phyloP scores from a whole-genome alignment of 352 stramenopile species.

The Pythium utonaiense region DNA sequence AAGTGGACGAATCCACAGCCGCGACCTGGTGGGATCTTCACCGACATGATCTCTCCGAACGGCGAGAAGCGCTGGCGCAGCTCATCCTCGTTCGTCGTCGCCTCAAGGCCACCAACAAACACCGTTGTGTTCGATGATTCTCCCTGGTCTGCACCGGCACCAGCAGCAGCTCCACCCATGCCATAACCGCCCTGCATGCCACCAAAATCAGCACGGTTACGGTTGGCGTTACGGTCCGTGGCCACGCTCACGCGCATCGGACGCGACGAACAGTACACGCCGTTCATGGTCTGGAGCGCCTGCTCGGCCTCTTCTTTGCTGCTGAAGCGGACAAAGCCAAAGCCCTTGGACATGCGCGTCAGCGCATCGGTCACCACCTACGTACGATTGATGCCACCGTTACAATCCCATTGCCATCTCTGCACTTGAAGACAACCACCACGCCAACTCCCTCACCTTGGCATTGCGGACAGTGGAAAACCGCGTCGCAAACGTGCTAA shows the following conservation, averaged over 20 bases:
- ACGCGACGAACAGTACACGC: constrained; percentile 82
- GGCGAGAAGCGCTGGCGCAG: constrained; percentile 73
- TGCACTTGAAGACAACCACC: no score
- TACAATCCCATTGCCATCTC: no score
- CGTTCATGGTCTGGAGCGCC: constrained; percentile 89
- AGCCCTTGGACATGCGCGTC: constrained; percentile 89
- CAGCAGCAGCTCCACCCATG: constrained; percentile 15
- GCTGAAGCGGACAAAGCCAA: constrained; percentile 90
- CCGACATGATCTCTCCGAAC: constrained; percentile 77
- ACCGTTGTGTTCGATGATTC: constrained; percentile 88
- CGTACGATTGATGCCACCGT: no score
- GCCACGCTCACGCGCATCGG: constrained; percentile 89
- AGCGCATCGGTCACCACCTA: constrained; percentile 85
- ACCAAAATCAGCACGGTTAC: constrained; percentile 17
- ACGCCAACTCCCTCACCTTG: constrained; percentile 64
- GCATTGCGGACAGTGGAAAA: constrained; percentile 82
- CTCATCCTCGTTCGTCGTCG: constrained; percentile 79
- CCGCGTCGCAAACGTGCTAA: constrained; percentile 73
- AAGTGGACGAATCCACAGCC: constrained; percentile 92
- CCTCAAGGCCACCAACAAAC: constrained; percentile 88
- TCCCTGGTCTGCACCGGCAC: constrained; percentile 30
- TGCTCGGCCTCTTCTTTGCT: constrained; percentile 85
- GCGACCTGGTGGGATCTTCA: constrained; percentile 84
- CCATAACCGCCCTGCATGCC: constrained; percentile 3
- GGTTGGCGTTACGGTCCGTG: constrained; percentile 64